Conservation (phyloP, 2,329 filamentous ascomycete species). For the Arthrobotrys musiformis region DNA sequence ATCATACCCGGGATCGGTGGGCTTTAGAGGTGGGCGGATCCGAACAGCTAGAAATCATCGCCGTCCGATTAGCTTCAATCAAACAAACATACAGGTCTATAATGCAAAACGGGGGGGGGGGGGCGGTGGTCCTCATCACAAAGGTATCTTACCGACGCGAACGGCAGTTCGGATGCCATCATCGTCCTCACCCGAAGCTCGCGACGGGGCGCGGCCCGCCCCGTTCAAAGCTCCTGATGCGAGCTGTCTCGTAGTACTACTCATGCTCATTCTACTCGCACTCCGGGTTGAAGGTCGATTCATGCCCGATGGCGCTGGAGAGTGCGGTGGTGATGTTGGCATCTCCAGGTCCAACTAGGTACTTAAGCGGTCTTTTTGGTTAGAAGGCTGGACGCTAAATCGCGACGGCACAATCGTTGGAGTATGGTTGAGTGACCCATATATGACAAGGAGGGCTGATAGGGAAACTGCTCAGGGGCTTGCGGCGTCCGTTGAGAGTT, state of each 20-base stretch:
- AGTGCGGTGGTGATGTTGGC: slow-evolving; percentile 49
- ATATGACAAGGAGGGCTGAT: slow-evolving; percentile 14
- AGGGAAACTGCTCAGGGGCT: slow-evolving; percentile 22
- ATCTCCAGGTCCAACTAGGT: slow-evolving; percentile 24
- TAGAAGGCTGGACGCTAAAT: slow-evolving; percentile 11
- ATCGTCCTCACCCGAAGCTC: slow-evolving; percentile 57
- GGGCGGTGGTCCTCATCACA: not conserved
- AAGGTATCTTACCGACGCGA: slow-evolving; percentile 45
- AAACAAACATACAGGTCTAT: not conserved
- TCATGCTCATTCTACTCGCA: slow-evolving; percentile 57
- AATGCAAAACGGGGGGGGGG: not conserved
- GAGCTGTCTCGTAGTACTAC: slow-evolving; percentile 46
- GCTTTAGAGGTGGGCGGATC: slow-evolving; percentile 84
- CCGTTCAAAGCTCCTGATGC: slow-evolving; percentile 36
- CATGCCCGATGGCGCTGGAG: slow-evolving; percentile 49
- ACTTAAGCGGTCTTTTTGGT: not conserved
- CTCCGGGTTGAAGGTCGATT: slow-evolving; percentile 56
- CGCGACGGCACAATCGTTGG: slow-evolving; percentile 16
- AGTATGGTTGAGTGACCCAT: slow-evolving; percentile 24
- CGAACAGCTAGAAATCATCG: slow-evolving; percentile 75
- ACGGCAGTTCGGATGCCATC: slow-evolving; percentile 50
- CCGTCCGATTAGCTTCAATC: not conserved
- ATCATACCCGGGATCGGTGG: slow-evolving; percentile 89
- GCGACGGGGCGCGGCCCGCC: slow-evolving; percentile 52
- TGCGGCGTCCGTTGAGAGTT: slow-evolving; percentile 7